Base-by-base conservation (phyloP, 805 yeast species). In the Cyberlindnera maritima region DNA sequence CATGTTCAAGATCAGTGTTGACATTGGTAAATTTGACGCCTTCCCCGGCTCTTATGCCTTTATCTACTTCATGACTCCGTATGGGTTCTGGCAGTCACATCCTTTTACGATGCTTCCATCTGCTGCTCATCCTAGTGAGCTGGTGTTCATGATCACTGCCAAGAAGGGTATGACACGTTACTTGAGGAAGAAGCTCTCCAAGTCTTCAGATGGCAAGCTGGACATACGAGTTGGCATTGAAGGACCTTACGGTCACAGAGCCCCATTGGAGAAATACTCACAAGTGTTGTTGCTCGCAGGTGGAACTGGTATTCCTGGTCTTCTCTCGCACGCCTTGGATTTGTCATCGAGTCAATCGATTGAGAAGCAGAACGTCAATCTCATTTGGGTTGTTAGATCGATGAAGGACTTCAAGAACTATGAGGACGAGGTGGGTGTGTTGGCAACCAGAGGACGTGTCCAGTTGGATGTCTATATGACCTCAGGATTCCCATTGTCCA, bases 71-170 rank as follows among this genome's bases (percentile, higher is more conserved):
- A 52, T 82, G 47, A 67, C 76, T 36, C 70, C 75, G 17, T 59
- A 65, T 2, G 65, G 72, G 33, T 80, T 83, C 61, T 83, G 83
- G 81, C 88, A 85, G 61, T 78, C 85, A 5, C 90, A 85, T 61
- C 92, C 92, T 3, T 85, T 87, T 65, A 82, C 91, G 1, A 63
- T 78, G 7, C 66, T 77, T 34, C 71, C 71, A 41, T 65, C 76
- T 5, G 63, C 63, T 6, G 62, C 66, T 2, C 63, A 67, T 37
- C 66, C 67, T 31, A 65, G 69, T 49, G 63, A 65, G 38, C 58
- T 79, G 10, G 65, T 68, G 1, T 64, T 77, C 40, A 72, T 67
- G 53, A 71, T 78, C 56, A 79, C 76, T 57, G 74, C 73, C 18
- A 79, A 80, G 60, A 71, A 71, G 14, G 89, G 88, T 48, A 62